Percentiles rank a stretch among this genome's conserved stretches.
These are phyloP conservation scores for Trichoderma brevicompactum DNA, from an alignment of 2,329 filamentous ascomycete species.

Conservation along the genomic window DNA sequence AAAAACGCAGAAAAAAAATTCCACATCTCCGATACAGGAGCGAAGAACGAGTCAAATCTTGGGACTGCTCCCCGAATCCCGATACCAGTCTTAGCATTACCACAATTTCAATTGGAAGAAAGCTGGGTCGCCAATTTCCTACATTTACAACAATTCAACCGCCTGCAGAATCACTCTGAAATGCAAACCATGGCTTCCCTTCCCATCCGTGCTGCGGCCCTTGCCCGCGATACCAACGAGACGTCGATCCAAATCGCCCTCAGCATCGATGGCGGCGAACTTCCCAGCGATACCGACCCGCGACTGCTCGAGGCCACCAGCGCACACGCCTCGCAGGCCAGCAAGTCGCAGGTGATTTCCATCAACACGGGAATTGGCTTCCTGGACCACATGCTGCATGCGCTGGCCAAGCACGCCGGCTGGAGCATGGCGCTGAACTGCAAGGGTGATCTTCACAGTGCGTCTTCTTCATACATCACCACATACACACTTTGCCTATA, in stretches of 20 bases:
- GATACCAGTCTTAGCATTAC: not conserved
- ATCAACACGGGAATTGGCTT: constrained; percentile 96
- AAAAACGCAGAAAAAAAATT: not conserved
- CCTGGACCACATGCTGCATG: constrained; percentile 98
- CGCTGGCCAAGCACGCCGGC: constrained; percentile 91
- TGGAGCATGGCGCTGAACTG: constrained; percentile 87
- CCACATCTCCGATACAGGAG: constrained; percentile 28
- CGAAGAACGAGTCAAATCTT: constrained; percentile 19
- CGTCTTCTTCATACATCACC: constrained; percentile 40
- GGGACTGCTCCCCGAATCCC: not conserved
- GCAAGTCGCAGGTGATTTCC: constrained; percentile 81
- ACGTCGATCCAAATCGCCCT: constrained; percentile 94
- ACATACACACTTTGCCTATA: too few species aligned
- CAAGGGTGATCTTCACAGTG: constrained; percentile 89
- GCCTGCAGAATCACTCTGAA: not conserved
- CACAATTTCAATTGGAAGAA: constrained; percentile 2
- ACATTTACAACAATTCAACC: not conserved
- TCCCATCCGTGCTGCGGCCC: constrained; percentile 53
- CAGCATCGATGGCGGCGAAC: constrained; percentile 87
- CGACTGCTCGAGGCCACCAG: constrained; percentile 56
- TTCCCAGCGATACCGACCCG: constrained; percentile 66
- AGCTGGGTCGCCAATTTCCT: not conserved
- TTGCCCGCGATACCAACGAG: constrained; percentile 94
- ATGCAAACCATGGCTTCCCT: constrained; percentile 15
- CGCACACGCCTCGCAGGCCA: constrained; percentile 81